Base-by-base conservation (phyloP, 1,139 yeast genomes). In the Trichomonascaceae sp. region DNA sequence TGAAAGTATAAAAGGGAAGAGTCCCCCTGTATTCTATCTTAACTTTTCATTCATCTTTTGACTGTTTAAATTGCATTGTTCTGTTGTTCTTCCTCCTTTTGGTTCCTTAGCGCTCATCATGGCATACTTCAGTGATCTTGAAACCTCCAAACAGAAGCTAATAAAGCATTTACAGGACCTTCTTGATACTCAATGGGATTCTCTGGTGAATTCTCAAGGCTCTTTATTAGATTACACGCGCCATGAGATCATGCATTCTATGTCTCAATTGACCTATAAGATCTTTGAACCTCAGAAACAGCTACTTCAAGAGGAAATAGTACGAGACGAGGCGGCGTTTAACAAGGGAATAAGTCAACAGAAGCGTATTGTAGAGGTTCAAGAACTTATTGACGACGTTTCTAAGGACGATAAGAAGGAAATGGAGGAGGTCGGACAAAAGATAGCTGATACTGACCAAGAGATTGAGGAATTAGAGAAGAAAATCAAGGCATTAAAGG, bases 111-210 rank as follows among this genome's bases (percentile, higher is more conserved):
- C n/a, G n/a, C 13, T 43, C 24, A 15, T 15, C 22, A 46, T 30
- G 38, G 15, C 12, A 9, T 22, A 24, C 8, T 22, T 12, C n/a
- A 27, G 10, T n/a, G 20, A 19, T 3, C 27, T 44, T 18, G 38
- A 24, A 6, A 46, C 51, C 43, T 44, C 51, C 24, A 49, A 57
- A 6, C 48, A 22, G 24, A 36, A 30, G 6, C 50, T 61, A 43
- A 53, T 55, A 8, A 47, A 50, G 7, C 54, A 53, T 45, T 57
- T 63, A 9, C 67, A 63, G 50, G 45, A 51, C 12, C 54, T 58
- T 36, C 58, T 63, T 30, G 66, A 63, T 52, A 30, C 51, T 48
- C 66, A 63, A 49, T 61, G 63, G 55, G 64, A 62, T 50, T 65
- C 63, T 22, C 58, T 63, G 9, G 51, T 57, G 36, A 53, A 47